These are phyloP conservation scores for Brachypodium distachyon DNA, from an alignment of 202 grass and related monocot species.

Conservation along the genomic window DNA sequence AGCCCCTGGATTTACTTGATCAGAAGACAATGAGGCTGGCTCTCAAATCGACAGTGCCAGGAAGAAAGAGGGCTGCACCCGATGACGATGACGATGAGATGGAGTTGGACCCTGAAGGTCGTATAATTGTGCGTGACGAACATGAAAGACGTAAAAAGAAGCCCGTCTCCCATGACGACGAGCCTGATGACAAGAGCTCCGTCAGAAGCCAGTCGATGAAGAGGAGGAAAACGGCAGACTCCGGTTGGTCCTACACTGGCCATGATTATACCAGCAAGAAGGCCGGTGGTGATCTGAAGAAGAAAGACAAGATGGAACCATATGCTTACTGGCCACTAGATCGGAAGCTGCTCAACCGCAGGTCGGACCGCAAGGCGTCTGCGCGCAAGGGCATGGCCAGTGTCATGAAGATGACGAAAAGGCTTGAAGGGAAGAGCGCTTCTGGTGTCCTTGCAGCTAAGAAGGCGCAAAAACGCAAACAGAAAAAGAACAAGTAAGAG, in stretches of 20 bases:
- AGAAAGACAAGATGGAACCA: conserved; percentile 88
- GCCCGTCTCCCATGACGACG: conserved; percentile 12
- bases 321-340: conserved; percentile 93
- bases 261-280: conserved; percentile 80
- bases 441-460: conserved; percentile 36
- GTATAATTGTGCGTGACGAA: conserved; percentile 67
- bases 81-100: conserved; percentile 37
- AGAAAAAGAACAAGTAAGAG: conserved; percentile 39
- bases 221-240: conserved; percentile 44
- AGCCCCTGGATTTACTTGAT: conserved; percentile 81
- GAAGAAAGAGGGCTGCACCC: conserved; percentile 38
- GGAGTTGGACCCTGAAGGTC: conserved; percentile 74
- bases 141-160: conserved; percentile 49
- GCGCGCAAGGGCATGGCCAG: conserved; percentile 82
- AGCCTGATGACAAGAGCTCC: conserved; percentile 43
- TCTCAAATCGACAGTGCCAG: conserved; percentile 56
- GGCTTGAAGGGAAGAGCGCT: conserved; percentile 74
- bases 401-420: conserved; percentile 78
- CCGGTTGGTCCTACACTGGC: conserved; percentile 88
- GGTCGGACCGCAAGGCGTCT: conserved; percentile 57
- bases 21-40: conserved; percentile 57
- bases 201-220: conserved; percentile 35
- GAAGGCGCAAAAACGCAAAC: conserved; percentile 26
- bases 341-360: conserved; percentile 74
- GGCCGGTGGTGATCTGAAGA: conserved; percentile 72